These are phyloP conservation scores for Leonotis leonurus DNA, from an alignment of 257 asterid species.

Conservation along the genomic window DNA sequence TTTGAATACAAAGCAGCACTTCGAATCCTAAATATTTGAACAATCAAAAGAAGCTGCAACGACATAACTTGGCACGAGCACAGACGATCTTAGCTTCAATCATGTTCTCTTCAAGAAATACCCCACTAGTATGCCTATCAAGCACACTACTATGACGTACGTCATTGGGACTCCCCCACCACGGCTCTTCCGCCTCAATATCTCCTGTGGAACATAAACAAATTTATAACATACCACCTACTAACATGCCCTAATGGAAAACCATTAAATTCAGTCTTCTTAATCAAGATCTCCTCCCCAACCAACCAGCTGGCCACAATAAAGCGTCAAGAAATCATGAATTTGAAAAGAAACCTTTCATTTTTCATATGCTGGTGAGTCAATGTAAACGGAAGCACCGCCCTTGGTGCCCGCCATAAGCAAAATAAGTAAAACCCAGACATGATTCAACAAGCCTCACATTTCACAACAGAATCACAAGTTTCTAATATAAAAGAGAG, in stretches of 20 bases:
- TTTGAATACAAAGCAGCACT: conserved; percentile 34
- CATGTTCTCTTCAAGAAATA: conserved; percentile 67
- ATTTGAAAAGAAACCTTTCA: not conserved
- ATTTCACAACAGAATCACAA: not conserved
- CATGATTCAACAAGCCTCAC: not conserved
- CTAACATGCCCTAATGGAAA: too few relatives aligned
- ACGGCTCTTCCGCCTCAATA: conserved; percentile 55
- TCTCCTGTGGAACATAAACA: conserved; percentile 40
- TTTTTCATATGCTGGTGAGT: not conserved
- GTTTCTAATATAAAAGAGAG: not conserved
- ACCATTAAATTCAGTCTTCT: too few relatives aligned
- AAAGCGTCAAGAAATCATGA: too few relatives aligned
- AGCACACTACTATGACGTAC: conserved; percentile 58
- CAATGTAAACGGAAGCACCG: not conserved
- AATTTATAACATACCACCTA: not conserved
- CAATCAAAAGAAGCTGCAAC: conserved; percentile 20
- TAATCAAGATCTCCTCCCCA: too few relatives aligned
- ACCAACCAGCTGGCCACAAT: too few relatives aligned
- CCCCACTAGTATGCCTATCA: conserved; percentile 71
- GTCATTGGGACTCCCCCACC: conserved; percentile 64
- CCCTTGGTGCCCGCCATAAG: not conserved
- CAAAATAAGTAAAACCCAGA: not conserved
- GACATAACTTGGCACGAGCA: conserved; percentile 16
- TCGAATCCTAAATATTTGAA: conserved; percentile 29
- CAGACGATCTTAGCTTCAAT: conserved; percentile 7